Evolutionary conservation across 2,329 filamentous ascomycete species (phyloP).

Genomic region (Phaeophleospora eucalypticola): DNA sequence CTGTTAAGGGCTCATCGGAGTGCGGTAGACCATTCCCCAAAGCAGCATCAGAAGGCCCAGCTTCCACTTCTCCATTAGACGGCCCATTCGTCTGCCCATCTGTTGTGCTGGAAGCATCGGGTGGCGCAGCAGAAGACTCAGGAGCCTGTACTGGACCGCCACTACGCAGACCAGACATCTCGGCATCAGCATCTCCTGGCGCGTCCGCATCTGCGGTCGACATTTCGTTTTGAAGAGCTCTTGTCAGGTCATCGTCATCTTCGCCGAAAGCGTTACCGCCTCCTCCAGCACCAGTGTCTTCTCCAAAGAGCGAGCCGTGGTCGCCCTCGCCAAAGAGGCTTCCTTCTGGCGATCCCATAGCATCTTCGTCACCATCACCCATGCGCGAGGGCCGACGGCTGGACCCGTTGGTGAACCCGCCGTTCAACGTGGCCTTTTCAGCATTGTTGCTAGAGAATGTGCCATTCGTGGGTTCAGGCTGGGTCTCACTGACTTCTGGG

Average conservation of each 20-base stretch:
- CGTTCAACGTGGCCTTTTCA: conserved; percentile 55
- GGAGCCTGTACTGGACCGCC: conserved; percentile 41
- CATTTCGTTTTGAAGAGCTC: conserved; percentile 60
- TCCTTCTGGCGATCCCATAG: conserved; percentile 63
- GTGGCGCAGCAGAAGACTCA: conserved; percentile 20
- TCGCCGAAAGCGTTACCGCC: conserved; percentile 62
- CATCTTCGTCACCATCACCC: conserved; percentile 51
- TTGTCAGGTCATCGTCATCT: conserved; percentile 77
- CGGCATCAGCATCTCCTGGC: conserved; percentile 31
- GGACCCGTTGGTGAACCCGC: conserved; percentile 41
- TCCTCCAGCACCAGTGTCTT: conserved; percentile 51
- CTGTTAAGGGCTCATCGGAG: conserved; percentile 43
- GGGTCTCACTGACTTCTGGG: conserved; percentile 65
- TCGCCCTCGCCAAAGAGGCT: conserved; percentile 82
- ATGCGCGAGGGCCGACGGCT: conserved; percentile 17
- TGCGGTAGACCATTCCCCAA: conserved; percentile 50
- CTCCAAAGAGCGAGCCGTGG: conserved; percentile 71
- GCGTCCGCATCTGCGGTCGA: conserved; percentile 36
- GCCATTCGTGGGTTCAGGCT: conserved; percentile 53
- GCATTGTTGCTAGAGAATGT: conserved; percentile 75
- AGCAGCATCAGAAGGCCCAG: conserved; percentile 4
- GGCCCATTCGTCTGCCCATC: neutral
- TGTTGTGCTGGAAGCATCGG: neutral
- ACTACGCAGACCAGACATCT: conserved; percentile 42
- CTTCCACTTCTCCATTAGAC: neutral